Conservation (phyloP, 441 rosid genomes). For the Raphanus hybrid region DNA sequence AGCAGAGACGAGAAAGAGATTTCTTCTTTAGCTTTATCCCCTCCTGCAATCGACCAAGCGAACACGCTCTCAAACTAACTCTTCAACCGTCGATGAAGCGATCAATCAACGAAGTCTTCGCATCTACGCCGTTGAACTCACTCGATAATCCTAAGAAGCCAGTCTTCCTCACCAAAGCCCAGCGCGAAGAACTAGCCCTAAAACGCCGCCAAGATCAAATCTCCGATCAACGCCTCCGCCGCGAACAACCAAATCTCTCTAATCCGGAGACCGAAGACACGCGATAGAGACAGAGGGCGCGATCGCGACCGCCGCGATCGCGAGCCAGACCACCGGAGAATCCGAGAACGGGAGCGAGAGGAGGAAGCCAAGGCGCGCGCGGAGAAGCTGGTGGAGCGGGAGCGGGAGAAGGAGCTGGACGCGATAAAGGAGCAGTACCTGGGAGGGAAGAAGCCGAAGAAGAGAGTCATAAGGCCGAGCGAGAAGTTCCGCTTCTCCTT, state of each 20-base stretch:
- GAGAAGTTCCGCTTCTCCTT: slow-evolving; percentile 95
- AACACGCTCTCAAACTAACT: not conserved
- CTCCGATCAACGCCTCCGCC: slow-evolving; percentile 60
- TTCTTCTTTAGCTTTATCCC: slow-evolving; percentile 35
- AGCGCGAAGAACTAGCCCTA: slow-evolving; percentile 82
- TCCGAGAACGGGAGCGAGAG: slow-evolving; percentile 67
- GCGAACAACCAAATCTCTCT: slow-evolving; percentile 45
- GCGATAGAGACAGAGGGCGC: slow-evolving; percentile 37
- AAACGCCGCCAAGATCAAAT: slow-evolving; percentile 77
- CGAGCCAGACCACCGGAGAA: slow-evolving; percentile 53
- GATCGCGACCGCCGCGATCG: slow-evolving; percentile 55
- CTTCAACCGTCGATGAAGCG: slow-evolving; percentile 50
- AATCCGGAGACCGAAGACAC: slow-evolving; percentile 50
- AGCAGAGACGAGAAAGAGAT: not conserved
- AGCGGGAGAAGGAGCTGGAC: slow-evolving; percentile 78
- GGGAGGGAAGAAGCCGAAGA: slow-evolving; percentile 91
- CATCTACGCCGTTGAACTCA: slow-evolving; percentile 32
- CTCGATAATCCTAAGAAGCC: slow-evolving; percentile 51
- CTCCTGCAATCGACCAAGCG: slow-evolving; percentile 66
- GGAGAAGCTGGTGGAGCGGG: slow-evolving; percentile 81
- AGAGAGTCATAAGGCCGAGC: slow-evolving; percentile 91
- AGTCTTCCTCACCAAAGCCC: slow-evolving; percentile 76
- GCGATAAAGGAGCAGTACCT: slow-evolving; percentile 87
- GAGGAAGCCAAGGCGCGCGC: slow-evolving; percentile 63
- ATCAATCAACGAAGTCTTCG: slow-evolving; percentile 44